phyloP scores from a whole-genome alignment of 139 green algal genomes.

The Chlorella sp. region DNA sequence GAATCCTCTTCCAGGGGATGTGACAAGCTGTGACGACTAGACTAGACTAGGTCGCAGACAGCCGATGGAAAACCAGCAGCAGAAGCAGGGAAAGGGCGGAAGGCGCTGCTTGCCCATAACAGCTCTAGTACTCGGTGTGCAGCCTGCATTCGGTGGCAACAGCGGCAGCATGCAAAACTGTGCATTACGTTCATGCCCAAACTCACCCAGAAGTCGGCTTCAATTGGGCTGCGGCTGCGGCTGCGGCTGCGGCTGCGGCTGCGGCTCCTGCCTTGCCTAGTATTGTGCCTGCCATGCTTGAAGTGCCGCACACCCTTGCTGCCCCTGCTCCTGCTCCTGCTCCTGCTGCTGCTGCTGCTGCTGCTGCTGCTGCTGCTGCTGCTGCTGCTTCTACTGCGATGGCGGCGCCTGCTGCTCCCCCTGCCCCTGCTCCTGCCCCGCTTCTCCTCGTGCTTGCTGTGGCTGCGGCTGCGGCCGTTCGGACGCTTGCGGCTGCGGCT shows the following conservation, averaged over 20 bases:
- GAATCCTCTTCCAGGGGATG: too few species aligned
- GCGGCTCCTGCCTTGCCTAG: too few species aligned
- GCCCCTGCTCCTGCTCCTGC: slow-evolving; percentile 1
- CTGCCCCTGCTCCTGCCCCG: neutral
- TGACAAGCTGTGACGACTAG: too few species aligned
- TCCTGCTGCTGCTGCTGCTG: neutral
- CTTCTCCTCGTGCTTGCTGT: neutral
- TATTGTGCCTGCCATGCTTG: neutral
- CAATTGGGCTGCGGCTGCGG: neutral
- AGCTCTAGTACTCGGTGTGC: too few species aligned
- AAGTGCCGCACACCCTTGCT: neutral
- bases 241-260: neutral
- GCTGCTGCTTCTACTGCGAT: neutral
- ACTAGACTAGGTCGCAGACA: too few species aligned
- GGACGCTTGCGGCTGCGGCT: neutral
- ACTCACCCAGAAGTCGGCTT: neutral
- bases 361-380: too few species aligned
- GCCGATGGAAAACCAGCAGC: too few species aligned
- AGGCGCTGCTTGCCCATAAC: too few species aligned
- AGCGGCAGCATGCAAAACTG: neutral
- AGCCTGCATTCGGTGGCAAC: too few species aligned
- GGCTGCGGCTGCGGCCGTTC: neutral
- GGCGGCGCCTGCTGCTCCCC: neutral
- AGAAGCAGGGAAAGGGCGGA: too few species aligned
- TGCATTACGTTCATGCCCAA: too few species aligned